Evolutionary conservation across 306 rosid species (phyloP).

Genomic region (Biancaea sappan): DNA sequence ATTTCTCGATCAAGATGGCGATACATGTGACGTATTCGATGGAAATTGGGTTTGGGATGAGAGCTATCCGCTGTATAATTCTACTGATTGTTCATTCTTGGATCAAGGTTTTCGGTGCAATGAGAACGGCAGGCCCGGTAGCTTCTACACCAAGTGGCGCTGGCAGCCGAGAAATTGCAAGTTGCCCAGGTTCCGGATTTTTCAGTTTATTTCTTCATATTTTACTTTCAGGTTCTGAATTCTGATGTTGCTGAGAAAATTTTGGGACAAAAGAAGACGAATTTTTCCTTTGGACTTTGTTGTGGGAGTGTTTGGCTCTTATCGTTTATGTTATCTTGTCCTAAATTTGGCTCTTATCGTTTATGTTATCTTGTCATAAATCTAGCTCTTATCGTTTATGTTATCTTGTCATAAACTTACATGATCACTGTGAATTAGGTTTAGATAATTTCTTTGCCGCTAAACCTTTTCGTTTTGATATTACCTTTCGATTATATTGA

Average conservation of each 20-base stretch:
- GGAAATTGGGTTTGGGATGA: slow-evolving; percentile 97
- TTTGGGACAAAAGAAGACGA: slow-evolving; percentile 1
- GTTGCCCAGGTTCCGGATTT: slow-evolving; percentile 71
- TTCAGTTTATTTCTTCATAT: neutral
- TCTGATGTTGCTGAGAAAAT: slow-evolving; percentile 29
- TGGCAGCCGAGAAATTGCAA: slow-evolving; percentile 87
- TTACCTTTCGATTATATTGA: neutral
- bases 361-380: neutral
- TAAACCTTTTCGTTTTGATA: neutral
- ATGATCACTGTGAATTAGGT: neutral
- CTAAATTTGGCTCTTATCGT: neutral
- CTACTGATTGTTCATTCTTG: slow-evolving; percentile 63
- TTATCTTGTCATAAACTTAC: neutral
- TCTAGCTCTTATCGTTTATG: neutral
- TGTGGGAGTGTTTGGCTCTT: neutral
- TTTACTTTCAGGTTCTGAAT: slow-evolving; percentile 13
- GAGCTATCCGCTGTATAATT: slow-evolving; percentile 71
- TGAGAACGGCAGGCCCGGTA: slow-evolving; percentile 76
- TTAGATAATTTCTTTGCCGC: neutral
- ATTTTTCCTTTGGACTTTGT: neutral
- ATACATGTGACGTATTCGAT: slow-evolving; percentile 64
- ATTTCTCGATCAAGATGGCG: slow-evolving; percentile 55
- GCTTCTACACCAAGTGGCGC: slow-evolving; percentile 79
- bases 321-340: neutral
- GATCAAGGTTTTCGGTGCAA: slow-evolving; percentile 81